Base-by-base conservation (phyloP, 306 rosid genomes). In the Prinsepia uniflora region DNA sequence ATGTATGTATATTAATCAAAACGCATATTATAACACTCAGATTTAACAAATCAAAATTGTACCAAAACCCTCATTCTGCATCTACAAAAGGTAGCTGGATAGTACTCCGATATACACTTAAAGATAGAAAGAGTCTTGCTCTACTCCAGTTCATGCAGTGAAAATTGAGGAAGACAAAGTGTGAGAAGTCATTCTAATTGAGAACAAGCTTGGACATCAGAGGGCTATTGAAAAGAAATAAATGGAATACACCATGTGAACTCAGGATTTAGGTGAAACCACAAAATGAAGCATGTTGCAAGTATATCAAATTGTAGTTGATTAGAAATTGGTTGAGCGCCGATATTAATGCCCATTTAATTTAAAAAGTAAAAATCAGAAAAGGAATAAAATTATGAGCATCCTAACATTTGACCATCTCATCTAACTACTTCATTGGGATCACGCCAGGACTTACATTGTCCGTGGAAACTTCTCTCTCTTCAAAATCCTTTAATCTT, bases 401-500 rank as follows among this genome's bases (percentile, higher is more conserved):
- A 57, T 39, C 39, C n/a, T 19, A 63, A 66, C 41, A 45, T 42
- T 56, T 8, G 6, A 36, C 5, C 53, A 70, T 45, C 13, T 4
- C 14, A 15, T 44, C 8, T 6, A 22, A 44, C 42, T 15, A 14
- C 12, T 44, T 58, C 55, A 61, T 2, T 9, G 46, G 10, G 24
- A 73, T 49, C 56, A 55, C 34, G 9, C 20, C 3, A 8, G 45
- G 75, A 79, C 96, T 90, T 87, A 94, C 97, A 74, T 84, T 77
- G 67, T 58, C 77, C 73, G 81, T 71, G 52, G 86, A 71, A 76
- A 69, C 77, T 78, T 82, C 84, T 22, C 54, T 80, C 70, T 81
- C 85, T 49, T 87, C 81, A 71, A 86, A 89, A 79, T 87, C 83
- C 71, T 89, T 89, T 54, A 95, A 75, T 75, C 97, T 87, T 84